phyloP scores from a whole-genome alignment of 179 eudicot species.

The Heliamphora pulchella region DNA sequence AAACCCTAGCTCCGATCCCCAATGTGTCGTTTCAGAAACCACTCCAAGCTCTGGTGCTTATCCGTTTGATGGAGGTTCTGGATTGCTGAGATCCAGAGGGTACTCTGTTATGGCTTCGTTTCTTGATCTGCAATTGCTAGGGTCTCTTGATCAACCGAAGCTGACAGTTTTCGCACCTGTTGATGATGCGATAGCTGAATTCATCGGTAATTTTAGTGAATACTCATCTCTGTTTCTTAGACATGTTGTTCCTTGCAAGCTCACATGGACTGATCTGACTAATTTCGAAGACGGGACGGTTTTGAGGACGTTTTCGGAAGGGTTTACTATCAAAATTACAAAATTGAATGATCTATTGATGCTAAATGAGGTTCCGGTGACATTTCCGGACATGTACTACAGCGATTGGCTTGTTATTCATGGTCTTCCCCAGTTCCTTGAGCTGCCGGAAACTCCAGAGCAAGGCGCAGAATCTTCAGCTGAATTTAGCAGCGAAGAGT shows the following conservation, averaged over 20 bases:
- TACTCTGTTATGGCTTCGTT: slow-evolving; percentile 52
- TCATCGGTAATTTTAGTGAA: slow-evolving; percentile 23
- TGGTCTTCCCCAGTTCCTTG: slow-evolving; percentile 2
- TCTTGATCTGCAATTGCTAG: slow-evolving; percentile 49
- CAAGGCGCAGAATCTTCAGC: background rate
- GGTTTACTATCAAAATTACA: background rate
- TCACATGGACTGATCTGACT: background rate
- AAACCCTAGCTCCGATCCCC: slow-evolving; percentile 10
- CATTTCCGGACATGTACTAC: slow-evolving; percentile 6
- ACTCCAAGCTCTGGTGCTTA: background rate
- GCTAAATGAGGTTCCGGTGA: slow-evolving; percentile 12
- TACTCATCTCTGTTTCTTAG: slow-evolving; percentile 43
- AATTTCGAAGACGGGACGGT: slow-evolving; percentile 5
- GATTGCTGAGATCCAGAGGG: slow-evolving; percentile 38
- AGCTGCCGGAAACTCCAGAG: background rate
- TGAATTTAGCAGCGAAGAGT: background rate
- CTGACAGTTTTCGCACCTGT: slow-evolving; percentile 55
- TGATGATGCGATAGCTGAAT: slow-evolving; percentile 33
- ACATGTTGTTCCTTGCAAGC: slow-evolving; percentile 41
- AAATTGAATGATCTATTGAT: background rate
- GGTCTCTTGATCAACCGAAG: background rate
- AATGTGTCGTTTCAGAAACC: background rate
- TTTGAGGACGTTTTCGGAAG: slow-evolving; percentile 10
- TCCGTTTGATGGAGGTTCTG: slow-evolving; percentile 31
- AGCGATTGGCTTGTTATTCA: slow-evolving; percentile 17